A percentile compares a stretch with the other conserved stretches of the same genome.
Evolutionary conservation across 148 eudicot genomes (phyloP).

Genomic region (Diospyros kaki): DNA sequence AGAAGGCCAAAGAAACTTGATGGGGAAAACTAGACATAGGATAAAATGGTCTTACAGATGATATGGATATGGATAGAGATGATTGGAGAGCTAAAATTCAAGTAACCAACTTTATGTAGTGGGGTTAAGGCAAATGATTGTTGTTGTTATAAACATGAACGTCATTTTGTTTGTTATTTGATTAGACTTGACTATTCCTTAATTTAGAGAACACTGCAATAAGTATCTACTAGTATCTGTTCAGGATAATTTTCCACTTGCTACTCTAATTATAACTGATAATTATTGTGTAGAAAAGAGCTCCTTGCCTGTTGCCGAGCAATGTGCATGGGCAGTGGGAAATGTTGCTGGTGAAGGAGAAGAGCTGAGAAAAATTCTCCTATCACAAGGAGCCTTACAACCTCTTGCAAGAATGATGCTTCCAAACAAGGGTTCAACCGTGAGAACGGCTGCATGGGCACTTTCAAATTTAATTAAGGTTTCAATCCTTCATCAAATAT

Average conservation of each 20-base stretch:
- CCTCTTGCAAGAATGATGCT: conserved; percentile 96
- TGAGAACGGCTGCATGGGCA: conserved; percentile 98
- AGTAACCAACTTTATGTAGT: no score
- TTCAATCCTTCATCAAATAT: conserved; percentile 3
- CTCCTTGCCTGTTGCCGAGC: conserved; percentile 86
- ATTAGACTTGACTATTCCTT: neutral
- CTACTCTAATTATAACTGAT: conserved; percentile 5
- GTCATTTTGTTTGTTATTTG: no score
- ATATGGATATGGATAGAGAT: no score
- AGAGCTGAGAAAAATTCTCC: conserved; percentile 75
- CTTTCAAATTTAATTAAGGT: conserved; percentile 97
- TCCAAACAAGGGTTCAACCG: conserved; percentile 88
- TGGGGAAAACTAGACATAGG: no score
- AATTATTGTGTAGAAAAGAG: conserved; percentile 55
- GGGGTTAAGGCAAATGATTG: no score
- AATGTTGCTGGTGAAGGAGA: conserved; percentile 99
- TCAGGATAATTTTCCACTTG: neutral
- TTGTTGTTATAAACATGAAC: no score
- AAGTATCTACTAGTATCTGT: neutral
- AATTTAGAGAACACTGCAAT: neutral
- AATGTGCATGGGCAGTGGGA: conserved; percentile 99
- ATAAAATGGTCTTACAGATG: no score
- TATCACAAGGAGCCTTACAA: conserved; percentile 83
- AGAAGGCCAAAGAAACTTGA: no score
- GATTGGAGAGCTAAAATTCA: no score